Evolutionary conservation across 805 yeast species (phyloP), one percentile per base, ranked within the genome.

Genomic region (Danielia reshetovae): DNA sequence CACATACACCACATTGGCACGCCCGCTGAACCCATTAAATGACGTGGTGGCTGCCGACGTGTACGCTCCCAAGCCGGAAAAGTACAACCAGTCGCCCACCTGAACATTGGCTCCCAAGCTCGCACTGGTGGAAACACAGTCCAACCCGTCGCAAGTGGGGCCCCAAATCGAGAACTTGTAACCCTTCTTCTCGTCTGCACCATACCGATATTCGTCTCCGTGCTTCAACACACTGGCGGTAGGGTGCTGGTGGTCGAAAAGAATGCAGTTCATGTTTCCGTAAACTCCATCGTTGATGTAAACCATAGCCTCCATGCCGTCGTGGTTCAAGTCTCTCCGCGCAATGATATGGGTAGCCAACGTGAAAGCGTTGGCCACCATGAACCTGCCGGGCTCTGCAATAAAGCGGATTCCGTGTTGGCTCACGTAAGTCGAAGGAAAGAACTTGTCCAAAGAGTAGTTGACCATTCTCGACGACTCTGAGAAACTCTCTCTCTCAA

Each of bases 121-220:
- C 40, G 77, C 65, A 24, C 65, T 68, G 30, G 67, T 57, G 13
- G 83, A 58, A 38, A 90, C 77, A 58, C 95, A 83, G 59, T 90
- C 98, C 43, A 90, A 70, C 3, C 97, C 97, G 62, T 90, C 98
- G 65, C 98, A 90, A 13, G 97, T 90, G 29, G 97, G 98, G 5
- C 98, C 98, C 98, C 98, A 90, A 40, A 93, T 72, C 3, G 95
- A 85, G 34, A 74, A 81, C 28, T 57, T 58, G 43, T 58, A 51
- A 27, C 28, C 32, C n/a, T 19, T 58, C 55, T 38, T 33, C 19
- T 58, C 66, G 14, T 31, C 34, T 32, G 35, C 32, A 24, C 37
- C 39, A 21, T 32, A 18, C 18, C 40, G 43, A 24, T 37, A 9
- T 30, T 34, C 18, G 25, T 23, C 23, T 26, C 34, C 42, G 24